phyloP scores from a whole-genome alignment of 2,329 filamentous ascomycete species.

The Ophiosphaerella narmari region DNA sequence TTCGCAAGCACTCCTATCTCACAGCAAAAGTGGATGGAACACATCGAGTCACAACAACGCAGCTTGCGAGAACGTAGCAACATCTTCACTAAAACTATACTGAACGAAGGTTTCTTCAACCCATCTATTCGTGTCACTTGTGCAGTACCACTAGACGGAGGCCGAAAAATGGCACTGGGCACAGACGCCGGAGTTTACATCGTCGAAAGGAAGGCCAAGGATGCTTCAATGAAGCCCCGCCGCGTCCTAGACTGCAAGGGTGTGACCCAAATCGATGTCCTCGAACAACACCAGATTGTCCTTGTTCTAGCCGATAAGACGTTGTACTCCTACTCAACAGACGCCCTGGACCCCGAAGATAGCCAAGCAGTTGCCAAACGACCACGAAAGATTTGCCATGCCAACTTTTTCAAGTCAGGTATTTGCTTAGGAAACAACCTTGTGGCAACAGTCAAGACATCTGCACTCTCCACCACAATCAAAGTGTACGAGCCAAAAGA shows the following conservation, averaged over 20 bases:
- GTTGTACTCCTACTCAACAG: constrained; percentile 83
- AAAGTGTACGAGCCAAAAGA: constrained; percentile 99
- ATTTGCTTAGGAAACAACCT: constrained; percentile 93
- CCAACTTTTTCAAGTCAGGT: constrained; percentile 97
- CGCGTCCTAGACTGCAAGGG: constrained; percentile 83
- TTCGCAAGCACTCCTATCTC: constrained; percentile 85
- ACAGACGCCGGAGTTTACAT: constrained; percentile 94
- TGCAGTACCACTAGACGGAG: constrained; percentile 91
- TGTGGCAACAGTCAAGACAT: constrained; percentile 95
- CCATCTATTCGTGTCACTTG: constrained; percentile 90
- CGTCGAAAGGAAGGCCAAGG: constrained; percentile 86
- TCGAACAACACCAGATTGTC: constrained; percentile 92
- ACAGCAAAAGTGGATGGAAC: constrained; percentile 95
- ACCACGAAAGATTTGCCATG: constrained; percentile 95
- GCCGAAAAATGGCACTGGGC: constrained; percentile 89
- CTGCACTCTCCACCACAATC: constrained; percentile 90
- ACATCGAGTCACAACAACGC: constrained; percentile 88
- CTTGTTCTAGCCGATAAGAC: constrained; percentile 93
- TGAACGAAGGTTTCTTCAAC: constrained; percentile 90
- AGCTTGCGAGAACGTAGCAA: constrained; percentile 77
- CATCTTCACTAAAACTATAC: constrained; percentile 69
- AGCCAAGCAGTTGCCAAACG: constrained; percentile 74
- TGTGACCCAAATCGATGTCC: constrained; percentile 93
- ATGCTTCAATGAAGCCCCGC: constrained; percentile 72
- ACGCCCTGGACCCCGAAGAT: constrained; percentile 84